These are phyloP conservation scores for Spencermartinsiella ligniputridi DNA, from an alignment of 1,139 yeast genomes.

Conservation along the genomic window DNA sequence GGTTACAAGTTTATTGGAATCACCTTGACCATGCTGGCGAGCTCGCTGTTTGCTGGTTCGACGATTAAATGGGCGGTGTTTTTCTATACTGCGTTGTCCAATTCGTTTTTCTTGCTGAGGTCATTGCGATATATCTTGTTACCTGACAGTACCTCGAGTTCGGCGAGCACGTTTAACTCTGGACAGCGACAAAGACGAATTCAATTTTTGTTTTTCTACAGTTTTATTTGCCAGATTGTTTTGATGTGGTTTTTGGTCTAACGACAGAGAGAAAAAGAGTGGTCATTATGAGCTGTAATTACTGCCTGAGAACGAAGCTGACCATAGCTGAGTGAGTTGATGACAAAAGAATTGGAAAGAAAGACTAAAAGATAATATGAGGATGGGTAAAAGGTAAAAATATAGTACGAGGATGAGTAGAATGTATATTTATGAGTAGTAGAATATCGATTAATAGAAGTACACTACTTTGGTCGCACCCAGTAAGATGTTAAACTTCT, in stretches of 20 bases:
- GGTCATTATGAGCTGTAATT: too few relatives aligned
- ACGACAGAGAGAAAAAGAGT: too few relatives aligned
- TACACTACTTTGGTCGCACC: too few relatives aligned
- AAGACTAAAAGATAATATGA: too few relatives aligned
- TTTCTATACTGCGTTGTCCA: constrained; percentile 37
- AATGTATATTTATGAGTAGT: too few relatives aligned
- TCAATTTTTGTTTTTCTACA: constrained; percentile 80
- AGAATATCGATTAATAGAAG: too few relatives aligned
- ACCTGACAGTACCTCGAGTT: constrained; percentile 37
- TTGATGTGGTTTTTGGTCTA: constrained; percentile 50
- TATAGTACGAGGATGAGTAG: too few relatives aligned
- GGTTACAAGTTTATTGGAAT: constrained; percentile 90
- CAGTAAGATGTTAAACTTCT: too few relatives aligned
- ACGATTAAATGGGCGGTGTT: constrained; percentile 42
- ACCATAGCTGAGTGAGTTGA: too few relatives aligned
- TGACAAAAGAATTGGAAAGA: too few relatives aligned
- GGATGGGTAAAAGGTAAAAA: too few relatives aligned
- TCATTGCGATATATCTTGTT: constrained; percentile 75
- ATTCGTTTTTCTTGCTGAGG: constrained; percentile 55
- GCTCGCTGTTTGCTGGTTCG: constrained; percentile 39
- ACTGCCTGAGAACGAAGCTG: too few relatives aligned
- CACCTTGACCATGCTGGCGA: constrained; percentile 36
- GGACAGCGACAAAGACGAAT: constrained; percentile 77
- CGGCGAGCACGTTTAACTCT: constrained; percentile 36
- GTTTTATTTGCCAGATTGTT: constrained; percentile 72